Evolutionary conservation across 148 eudicot genomes (phyloP).

Genomic region (Rhododendron mucronatum): DNA sequence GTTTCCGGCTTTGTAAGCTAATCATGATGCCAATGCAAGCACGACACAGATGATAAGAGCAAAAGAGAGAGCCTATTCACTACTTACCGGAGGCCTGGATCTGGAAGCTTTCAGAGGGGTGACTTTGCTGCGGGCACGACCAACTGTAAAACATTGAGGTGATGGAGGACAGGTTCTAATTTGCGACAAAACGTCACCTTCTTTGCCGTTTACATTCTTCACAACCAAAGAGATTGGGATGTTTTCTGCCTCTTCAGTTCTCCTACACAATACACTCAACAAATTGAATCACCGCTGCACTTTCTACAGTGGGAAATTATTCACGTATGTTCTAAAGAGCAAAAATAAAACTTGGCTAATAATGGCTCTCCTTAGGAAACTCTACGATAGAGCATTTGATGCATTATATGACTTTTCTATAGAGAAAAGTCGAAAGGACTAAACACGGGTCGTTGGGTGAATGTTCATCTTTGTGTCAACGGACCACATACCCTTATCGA

Average conservation of each 20-base stretch:
- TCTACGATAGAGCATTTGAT: background rate
- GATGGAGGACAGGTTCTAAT: conserved; percentile 79
- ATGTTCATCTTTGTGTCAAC: too few relatives aligned
- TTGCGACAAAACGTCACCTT: conserved; percentile 24
- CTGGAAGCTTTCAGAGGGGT: conserved; percentile 51
- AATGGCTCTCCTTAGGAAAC: background rate
- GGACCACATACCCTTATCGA: too few relatives aligned
- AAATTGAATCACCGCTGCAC: background rate
- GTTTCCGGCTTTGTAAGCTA: background rate
- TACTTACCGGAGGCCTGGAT: conserved; percentile 51
- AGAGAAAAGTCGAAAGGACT: too few relatives aligned
- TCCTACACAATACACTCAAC: conserved; percentile 34
- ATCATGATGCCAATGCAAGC: background rate
- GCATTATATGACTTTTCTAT: background rate
- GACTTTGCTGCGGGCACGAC: conserved; percentile 31
- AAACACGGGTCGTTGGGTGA: too few relatives aligned
- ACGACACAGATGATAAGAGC: background rate
- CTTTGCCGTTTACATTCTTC: conserved; percentile 38
- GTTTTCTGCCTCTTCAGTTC: conserved; percentile 62
- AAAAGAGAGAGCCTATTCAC: background rate
- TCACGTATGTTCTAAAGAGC: background rate
- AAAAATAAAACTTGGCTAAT: background rate
- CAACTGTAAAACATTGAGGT: conserved; percentile 82
- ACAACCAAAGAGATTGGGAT: conserved; percentile 48
- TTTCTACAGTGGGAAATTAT: background rate